Evolutionary conservation across 2,329 filamentous ascomycete species (phyloP), one percentile per base, ranked within the genome.

Genomic region (Curvularia hawaiiensis): DNA sequence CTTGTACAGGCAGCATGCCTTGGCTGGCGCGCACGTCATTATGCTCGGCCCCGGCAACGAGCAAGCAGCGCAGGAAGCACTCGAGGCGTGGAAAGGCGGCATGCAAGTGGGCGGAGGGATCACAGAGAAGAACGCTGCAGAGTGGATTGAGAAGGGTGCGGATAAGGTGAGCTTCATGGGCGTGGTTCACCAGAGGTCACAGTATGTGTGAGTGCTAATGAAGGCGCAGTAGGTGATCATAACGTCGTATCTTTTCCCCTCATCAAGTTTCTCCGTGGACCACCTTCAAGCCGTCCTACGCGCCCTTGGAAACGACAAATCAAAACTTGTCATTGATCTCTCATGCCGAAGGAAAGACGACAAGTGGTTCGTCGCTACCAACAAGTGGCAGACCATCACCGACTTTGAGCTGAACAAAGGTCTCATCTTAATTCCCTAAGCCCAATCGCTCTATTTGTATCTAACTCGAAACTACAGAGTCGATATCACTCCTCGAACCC

Each of bases 371-470:
- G 95, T 99, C n/a, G 94, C 95, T 54, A 99, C 96, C 89, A 91
- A 99, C 78, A 96, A 96, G 77, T 99, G 95, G 95, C 95, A 98
- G 82, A 97, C 92, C 1, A 89, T 98, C 54, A 98, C 95, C 1
- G 91, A 97, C 70, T 96, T 97, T 88, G 92, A 97, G 74, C 87
- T 99, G 63, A 94, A 89, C 62, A 82, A 90, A 83, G 90, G 94
- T 93, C 7, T 4, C 3, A 79, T 55, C 77, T 52, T 9, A 7
- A 22, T 22, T n/a, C 24, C 14, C n/a, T 3, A n/a, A 16, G 28
- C 40, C 8, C 16, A 18, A 10, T 20, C 20, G 35, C n/a, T 18
- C 14, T 45, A 6, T 11, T 2, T 44, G 24, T 6, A 52, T 2
- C 40, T 52, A 31, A 52, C 35, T 0, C 4, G 11, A 9, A 16